Base-by-base conservation (phyloP, 148 eudicot species). In the Pharnaceum exiguum region DNA sequence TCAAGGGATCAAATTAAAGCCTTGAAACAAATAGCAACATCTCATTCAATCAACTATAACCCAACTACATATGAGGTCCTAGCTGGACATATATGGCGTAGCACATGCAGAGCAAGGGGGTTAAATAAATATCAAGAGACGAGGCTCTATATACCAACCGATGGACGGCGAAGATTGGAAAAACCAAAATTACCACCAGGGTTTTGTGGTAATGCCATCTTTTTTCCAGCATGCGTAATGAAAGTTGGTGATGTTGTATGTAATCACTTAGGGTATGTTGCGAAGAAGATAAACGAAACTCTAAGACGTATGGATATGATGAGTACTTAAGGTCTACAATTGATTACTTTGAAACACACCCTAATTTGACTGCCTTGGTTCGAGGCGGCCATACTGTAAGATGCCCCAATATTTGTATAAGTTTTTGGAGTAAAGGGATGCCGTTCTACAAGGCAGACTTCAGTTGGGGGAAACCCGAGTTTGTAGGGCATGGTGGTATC, bases 51-150 rank as follows among this genome's bases (percentile, higher is more conserved):
- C 3, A 49, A 36, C 32, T 60, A 52, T 33, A 21, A 10, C 12
- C 26, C 19, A 9, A 67, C 69, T 18, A 49, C 77, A 1, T 73
- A 51, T 5, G 65, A 73, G 60, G 66, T 73, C 47, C n/a, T 73
- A 25, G 67, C 77, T 0, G 77, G 65, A 19, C 77, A 73, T 24
- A 49, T 68, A 6, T 73, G 72, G 77, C 49, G 65, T 1, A 39
- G 60, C 16, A 51, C 60, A 2, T 62, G 71, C 22, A 62, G 37
- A 27, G 77, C 77, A 5, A 63, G 77, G 1, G 61, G 65, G 2
- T 16, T 68, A 8, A 2, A 46, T 3, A 16, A 45, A 1, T 64
- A 62, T 40, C 53, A 51, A 29, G 50, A 38, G 13, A 51, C 68
- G 9, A 57, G 57, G 37, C 60, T 73, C n/a, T 57, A 69, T 26